A percentile compares a stretch with the other conserved stretches of the same genome.
Evolutionary conservation across 225 moss, liverwort and hornwort species (phyloP).

Genomic region (Pseudoscleropodium purum): DNA sequence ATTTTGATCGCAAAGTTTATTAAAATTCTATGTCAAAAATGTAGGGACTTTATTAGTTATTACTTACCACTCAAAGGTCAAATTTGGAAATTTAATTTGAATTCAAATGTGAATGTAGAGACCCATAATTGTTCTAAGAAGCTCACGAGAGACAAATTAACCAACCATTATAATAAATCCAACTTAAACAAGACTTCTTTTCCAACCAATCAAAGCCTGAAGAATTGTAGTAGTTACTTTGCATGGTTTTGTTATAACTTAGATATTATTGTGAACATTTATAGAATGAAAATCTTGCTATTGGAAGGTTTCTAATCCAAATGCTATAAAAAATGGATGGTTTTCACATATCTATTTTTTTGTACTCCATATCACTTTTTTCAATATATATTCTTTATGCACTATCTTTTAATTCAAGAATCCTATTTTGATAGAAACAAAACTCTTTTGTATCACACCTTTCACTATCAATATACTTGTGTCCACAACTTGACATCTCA

Average conservation of each 20-base stretch:
- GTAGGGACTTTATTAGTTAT: background rate
- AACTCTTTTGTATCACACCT: background rate
- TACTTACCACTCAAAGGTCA: background rate
- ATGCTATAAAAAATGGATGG: background rate
- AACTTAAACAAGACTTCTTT: background rate
- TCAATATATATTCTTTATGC: background rate
- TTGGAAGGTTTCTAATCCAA: background rate
- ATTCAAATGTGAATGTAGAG: background rate
- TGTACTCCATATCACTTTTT: too few species aligned
- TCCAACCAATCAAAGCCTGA: background rate
- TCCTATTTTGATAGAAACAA: background rate
- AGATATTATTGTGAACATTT: background rate
- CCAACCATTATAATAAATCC: background rate
- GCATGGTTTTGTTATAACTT: background rate
- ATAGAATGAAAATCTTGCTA: background rate
- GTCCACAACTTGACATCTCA: background rate
- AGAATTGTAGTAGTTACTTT: background rate
- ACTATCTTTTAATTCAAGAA: background rate
- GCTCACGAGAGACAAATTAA: background rate
- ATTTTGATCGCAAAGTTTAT: too few species aligned
- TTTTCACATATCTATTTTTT: background rate
- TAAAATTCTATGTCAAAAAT: background rate
- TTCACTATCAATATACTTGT: background rate
- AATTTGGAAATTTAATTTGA: background rate
- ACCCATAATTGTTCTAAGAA: background rate